Percentiles rank a stretch among this genome's conserved stretches.
Conservation (phyloP, 2,329 filamentous ascomycete genomes). For the Diatrype stigma region DNA sequence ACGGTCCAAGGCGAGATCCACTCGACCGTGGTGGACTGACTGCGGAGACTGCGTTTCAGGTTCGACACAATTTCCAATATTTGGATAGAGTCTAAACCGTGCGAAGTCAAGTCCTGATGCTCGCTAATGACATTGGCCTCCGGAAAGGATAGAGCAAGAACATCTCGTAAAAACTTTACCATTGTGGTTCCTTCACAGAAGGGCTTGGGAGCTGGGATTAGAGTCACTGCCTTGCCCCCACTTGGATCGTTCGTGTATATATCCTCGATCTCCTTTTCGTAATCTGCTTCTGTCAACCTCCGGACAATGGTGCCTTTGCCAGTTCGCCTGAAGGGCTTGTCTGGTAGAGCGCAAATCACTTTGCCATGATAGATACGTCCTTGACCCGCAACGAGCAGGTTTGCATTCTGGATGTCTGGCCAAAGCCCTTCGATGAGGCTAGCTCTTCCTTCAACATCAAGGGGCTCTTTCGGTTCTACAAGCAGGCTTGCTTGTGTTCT, state of each 20-base stretch:
- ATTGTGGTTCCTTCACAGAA: constrained; percentile 3
- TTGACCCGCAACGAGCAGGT: constrained; percentile 11
- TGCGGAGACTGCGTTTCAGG: constrained; percentile 9
- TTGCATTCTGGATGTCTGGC: constrained; percentile 9
- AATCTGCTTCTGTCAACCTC: constrained; percentile 14
- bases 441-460: not conserved
- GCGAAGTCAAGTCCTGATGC: constrained; percentile 11
- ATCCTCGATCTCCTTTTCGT: constrained; percentile 13
- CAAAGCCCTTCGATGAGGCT: constrained; percentile 10
- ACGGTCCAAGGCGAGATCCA: constrained; percentile 14
- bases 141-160: constrained; percentile 1
- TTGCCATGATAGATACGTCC: constrained; percentile 14
- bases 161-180: constrained; percentile 1
- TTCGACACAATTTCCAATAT: constrained; percentile 7
- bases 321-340: constrained; percentile 17
- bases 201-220: not conserved
- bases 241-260: constrained; percentile 7
- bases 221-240: not conserved
- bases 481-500: constrained; percentile 32
- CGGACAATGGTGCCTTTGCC: constrained; percentile 18
- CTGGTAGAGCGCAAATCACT: constrained; percentile 11
- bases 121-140: constrained; percentile 1
- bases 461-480: constrained; percentile 25
- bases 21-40: not conserved
- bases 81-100: constrained; percentile 15